These are phyloP conservation scores for Phyllosticta ampelicida DNA, from an alignment of 2,329 filamentous ascomycete genomes.

Conservation along the genomic window DNA sequence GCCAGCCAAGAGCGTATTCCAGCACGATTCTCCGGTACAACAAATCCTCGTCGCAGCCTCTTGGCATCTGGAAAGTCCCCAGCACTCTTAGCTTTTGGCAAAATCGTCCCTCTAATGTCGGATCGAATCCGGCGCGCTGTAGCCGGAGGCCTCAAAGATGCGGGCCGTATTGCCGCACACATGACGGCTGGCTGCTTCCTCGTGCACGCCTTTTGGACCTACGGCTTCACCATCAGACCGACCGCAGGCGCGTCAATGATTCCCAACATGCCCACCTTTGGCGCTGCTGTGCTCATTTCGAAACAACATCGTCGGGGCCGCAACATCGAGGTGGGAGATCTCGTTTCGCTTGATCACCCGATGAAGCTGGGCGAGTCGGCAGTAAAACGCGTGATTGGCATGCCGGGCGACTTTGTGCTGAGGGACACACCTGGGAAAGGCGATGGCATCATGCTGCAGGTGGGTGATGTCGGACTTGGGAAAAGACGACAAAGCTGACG, in stretches of 20 bases:
- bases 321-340: slow-evolving; percentile 63
- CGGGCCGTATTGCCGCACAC: not conserved
- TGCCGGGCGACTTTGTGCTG: slow-evolving; percentile 58
- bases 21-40: not conserved
- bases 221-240: slow-evolving; percentile 50
- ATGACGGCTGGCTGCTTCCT: not conserved
- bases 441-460: slow-evolving; percentile 51
- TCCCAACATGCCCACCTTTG: slow-evolving; percentile 61
- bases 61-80: not conserved
- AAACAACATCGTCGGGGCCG: slow-evolving; percentile 60
- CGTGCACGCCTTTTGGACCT: slow-evolving; percentile 30
- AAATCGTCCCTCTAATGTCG: not conserved
- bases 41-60: not conserved
- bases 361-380: slow-evolving; percentile 46
- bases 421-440: slow-evolving; percentile 44
- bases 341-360: slow-evolving; percentile 71
- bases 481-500: not conserved
- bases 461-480: slow-evolving; percentile 20
- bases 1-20: not conserved
- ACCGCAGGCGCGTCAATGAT: slow-evolving; percentile 77
- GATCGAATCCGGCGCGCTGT: slow-evolving; percentile 2
- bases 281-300: slow-evolving; percentile 59
- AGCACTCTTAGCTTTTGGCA: not conserved
- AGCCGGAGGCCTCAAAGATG: not conserved
- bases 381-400: slow-evolving; percentile 61